A percentile compares a stretch with the other conserved stretches of the same genome.
Conservation (phyloP, 805 yeast species). For the Yamadazyma akitaensis region DNA sequence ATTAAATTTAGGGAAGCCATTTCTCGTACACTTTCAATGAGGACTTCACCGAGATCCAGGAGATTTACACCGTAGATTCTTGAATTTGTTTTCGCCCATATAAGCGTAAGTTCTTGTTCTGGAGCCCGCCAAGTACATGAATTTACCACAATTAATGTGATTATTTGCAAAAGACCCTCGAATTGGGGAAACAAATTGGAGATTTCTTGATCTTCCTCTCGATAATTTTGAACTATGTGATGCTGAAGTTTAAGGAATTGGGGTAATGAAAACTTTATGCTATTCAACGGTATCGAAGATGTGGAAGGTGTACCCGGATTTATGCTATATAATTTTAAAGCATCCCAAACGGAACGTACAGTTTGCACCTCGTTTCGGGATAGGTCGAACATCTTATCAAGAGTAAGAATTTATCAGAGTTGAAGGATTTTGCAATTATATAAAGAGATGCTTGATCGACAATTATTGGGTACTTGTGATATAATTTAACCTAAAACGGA, state of each 20-base stretch:
- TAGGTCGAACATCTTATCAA: not conserved
- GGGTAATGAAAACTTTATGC: not conserved
- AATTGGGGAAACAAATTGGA: not conserved
- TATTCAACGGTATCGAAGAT: not conserved
- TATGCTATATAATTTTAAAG: not conserved
- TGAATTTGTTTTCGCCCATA: conserved; percentile 12
- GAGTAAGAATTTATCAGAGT: no score
- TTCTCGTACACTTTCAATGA: conserved; percentile 3
- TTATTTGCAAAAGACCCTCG: conserved; percentile 1
- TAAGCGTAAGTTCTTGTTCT: conserved; percentile 3
- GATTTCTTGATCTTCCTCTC: not conserved
- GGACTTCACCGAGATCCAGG: conserved; percentile 6
- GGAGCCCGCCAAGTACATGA: not conserved
- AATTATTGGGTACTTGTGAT: not conserved
- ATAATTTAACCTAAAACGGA: not conserved
- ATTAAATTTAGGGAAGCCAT: not conserved
- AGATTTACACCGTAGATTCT: conserved; percentile 12
- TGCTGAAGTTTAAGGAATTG: not conserved
- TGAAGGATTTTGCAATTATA: not conserved
- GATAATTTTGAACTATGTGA: not conserved
- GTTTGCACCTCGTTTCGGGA: not conserved
- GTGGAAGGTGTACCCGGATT: not conserved
- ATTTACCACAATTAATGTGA: conserved; percentile 1
- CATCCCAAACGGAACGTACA: not conserved
- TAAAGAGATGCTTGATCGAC: not conserved